Base-by-base conservation (phyloP, 805 yeast genomes). In the Millerozyma miso region DNA sequence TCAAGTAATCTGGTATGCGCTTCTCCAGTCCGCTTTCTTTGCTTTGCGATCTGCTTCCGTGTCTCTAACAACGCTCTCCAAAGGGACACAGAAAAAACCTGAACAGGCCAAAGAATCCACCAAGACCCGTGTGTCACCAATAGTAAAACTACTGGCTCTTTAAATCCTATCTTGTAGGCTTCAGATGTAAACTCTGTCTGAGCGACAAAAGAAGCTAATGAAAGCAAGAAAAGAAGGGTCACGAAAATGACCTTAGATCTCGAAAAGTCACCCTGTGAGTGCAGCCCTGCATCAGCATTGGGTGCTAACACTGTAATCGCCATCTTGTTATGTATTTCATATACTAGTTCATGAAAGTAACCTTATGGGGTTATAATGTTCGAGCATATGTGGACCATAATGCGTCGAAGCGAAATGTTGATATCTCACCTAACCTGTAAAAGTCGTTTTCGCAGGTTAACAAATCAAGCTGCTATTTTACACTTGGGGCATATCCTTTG, bases 141-240 rank as follows among this genome's bases (percentile, higher is more conserved):
- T n/a, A 83, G 63, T 42, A 83, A 63, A 18, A 87, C 60, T 17
- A 86, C 69, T 0, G 96, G 96, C 55, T 87, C 89, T 40, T 74
- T 58, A 59, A 79, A 88, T 3, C 73, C 75, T 5, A 67, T 57
- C 23, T 71, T 66, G 55, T 86, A 83, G 4, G 88, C 72, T 43
- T 81, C 81, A 4, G 88, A 75, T 1, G 95, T 86, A 46, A 82
- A 68, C 58, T 88, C 96, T 0, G 96, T 88, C 57, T 88, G 96
- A 13, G 74, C 54, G 3, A 88, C 89, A 62, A 88, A 88, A 3
- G 89, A 54, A 5, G 77, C 54, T 45, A 69, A 53, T 19, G 73
- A 66, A 16, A 65, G 39, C 26, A 67, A 36, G 41, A 71, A 70
- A 26, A 69, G 55, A 2, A 58, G 35, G 13, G 50, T 52, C 4